Evolutionary conservation across 2,329 filamentous ascomycete species (phyloP).

Genomic region (Fusarium nygamai): DNA sequence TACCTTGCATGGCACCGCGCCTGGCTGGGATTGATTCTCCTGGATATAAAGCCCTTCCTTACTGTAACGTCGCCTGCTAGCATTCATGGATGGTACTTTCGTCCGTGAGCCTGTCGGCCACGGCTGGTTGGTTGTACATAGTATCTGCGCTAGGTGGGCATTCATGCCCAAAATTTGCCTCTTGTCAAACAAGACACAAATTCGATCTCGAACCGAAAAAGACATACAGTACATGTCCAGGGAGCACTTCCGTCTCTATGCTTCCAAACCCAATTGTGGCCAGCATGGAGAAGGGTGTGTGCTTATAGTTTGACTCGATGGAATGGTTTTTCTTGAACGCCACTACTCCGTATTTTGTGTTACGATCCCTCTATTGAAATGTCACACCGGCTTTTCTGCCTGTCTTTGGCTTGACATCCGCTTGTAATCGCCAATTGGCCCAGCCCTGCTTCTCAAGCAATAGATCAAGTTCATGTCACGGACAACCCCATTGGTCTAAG

Average conservation of each 20-base stretch:
- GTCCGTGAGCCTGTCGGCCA: slow-evolving; percentile 24
- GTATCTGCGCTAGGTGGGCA: slow-evolving; percentile 5
- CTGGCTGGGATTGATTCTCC: slow-evolving; percentile 10
- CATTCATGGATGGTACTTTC: slow-evolving; percentile 20
- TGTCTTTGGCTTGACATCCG: neutral
- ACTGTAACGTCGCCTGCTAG: slow-evolving; percentile 31
- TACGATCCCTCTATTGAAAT: neutral
- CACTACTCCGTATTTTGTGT: neutral
- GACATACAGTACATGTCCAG: neutral
- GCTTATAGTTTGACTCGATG: neutral
- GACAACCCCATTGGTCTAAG: neutral
- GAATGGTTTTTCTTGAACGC: neutral
- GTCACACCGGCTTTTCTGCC: neutral
- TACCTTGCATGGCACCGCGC: slow-evolving; percentile 11
- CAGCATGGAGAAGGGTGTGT: neutral
- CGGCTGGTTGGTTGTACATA: slow-evolving; percentile 5
- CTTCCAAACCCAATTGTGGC: neutral
- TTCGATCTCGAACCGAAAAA: slow-evolving; percentile 10
- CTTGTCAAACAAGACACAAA: slow-evolving; percentile 11
- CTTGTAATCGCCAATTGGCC: neutral
- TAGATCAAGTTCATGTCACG: neutral
- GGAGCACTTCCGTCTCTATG: neutral
- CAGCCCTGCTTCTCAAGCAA: neutral
- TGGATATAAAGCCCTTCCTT: neutral
- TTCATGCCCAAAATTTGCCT: slow-evolving; percentile 40